A percentile compares a stretch with the other conserved stretches of the same genome.
Evolutionary conservation across 805 yeast genomes (phyloP).

Genomic region (Wickerhamiella galacta): DNA sequence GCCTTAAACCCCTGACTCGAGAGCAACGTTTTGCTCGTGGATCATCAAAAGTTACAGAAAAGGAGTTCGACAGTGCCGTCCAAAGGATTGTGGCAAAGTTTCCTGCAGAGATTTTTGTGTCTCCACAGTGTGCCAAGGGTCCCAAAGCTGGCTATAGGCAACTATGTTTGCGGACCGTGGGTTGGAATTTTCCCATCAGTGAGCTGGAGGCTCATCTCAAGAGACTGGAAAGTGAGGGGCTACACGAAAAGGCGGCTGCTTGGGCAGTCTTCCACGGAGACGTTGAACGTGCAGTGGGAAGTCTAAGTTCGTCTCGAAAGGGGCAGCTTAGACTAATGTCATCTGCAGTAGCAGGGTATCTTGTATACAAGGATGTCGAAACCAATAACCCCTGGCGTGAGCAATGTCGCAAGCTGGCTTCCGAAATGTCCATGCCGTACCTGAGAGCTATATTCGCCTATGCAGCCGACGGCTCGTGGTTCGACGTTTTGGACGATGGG

Average conservation of each 20-base stretch:
- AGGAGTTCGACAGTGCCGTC: slow-evolving; percentile 34
- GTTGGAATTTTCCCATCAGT: slow-evolving; percentile 69
- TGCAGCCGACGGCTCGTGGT: slow-evolving; percentile 89
- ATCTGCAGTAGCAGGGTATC: slow-evolving; percentile 84
- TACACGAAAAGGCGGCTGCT: slow-evolving; percentile 83
- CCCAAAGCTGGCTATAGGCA: slow-evolving; percentile 49
- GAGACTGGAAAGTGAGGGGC: slow-evolving; percentile 38
- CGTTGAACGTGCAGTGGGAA: slow-evolving; percentile 60
- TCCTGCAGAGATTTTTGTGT: slow-evolving; percentile 21
- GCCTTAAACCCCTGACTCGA: slow-evolving; percentile 12
- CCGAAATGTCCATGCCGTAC: slow-evolving; percentile 81
- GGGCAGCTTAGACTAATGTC: slow-evolving; percentile 66
- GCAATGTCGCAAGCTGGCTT: slow-evolving; percentile 73
- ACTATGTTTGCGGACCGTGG: slow-evolving; percentile 67
- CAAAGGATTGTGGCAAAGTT: slow-evolving; percentile 32
- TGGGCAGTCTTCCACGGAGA: slow-evolving; percentile 95
- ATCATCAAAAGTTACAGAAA: slow-evolving; percentile 21
- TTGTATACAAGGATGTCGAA: slow-evolving; percentile 38
- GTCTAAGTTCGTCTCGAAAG: slow-evolving; percentile 56
- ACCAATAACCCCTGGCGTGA: slow-evolving; percentile 78
- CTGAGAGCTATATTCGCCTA: slow-evolving; percentile 83
- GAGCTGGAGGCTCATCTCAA: slow-evolving; percentile 58
- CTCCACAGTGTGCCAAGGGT: slow-evolving; percentile 20
- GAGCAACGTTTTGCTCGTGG: slow-evolving; percentile 10
- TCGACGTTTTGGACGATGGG: slow-evolving; percentile 83